Evolutionary conservation across 108 stramenopile species (phyloP).

Genomic region (Parietichytrium sp.): DNA sequence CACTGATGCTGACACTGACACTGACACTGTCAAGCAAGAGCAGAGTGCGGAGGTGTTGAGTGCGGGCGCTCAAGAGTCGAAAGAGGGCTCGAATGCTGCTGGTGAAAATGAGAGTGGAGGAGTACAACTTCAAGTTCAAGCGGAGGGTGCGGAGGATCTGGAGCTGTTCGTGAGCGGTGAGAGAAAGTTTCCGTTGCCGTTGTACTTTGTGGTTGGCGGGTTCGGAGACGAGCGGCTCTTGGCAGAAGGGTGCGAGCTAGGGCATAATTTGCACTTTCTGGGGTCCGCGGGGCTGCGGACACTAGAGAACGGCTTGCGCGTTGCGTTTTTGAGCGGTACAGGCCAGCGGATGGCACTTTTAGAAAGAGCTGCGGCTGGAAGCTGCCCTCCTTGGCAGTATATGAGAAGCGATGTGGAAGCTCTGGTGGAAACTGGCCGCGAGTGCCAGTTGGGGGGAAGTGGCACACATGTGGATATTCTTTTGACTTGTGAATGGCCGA

Average conservation of each 20-base stretch:
- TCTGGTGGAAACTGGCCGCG: neutral
- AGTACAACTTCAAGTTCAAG: too few relatives aligned
- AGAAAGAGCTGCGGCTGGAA: neutral
- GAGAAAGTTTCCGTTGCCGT: neutral
- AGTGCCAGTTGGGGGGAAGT: too few relatives aligned
- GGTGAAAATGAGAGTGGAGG: too few relatives aligned
- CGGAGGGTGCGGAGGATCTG: neutral
- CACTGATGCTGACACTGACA: too few relatives aligned
- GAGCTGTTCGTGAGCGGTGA: neutral
- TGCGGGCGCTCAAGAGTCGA: too few relatives aligned
- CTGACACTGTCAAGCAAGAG: too few relatives aligned
- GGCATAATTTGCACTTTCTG: neutral
- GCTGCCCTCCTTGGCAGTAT: neutral
- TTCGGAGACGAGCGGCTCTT: neutral
- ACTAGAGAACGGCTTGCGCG: neutral
- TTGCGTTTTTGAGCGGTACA: neutral
- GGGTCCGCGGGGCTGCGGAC: neutral
- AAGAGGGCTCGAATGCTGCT: too few relatives aligned
- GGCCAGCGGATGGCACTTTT: too few relatives aligned
- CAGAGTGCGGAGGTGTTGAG: too few relatives aligned
- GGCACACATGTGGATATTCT: neutral
- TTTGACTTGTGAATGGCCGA: neutral
- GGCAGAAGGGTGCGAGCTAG: neutral
- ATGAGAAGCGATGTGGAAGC: slow-evolving; percentile 3
- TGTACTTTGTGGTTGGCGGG: slow-evolving; percentile 23